Base-by-base conservation (phyloP, 2,329 filamentous ascomycete species). In the Fusarium tjaetaba region DNA sequence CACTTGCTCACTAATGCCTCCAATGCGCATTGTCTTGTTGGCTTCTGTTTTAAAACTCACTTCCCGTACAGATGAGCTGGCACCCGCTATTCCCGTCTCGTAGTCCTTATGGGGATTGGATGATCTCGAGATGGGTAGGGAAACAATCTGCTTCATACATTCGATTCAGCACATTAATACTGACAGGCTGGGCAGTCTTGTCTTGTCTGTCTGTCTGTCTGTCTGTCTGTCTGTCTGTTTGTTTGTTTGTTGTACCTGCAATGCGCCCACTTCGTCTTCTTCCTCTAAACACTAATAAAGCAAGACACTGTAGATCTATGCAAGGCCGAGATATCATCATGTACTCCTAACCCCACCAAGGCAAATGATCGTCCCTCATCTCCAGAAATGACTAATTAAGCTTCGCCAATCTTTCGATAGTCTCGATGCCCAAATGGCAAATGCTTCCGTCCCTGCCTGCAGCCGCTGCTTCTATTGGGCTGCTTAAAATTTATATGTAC, bases 341-440 rank as follows among this genome's bases (percentile, higher is more conserved):
- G 18, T 26, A 28, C 55, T 42, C 43, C 45, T 52, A 55, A 48
- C 65, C 65, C 59, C 22, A 14, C 43, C 39, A 46, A 61, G 53
- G 65, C 53, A 34, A 24, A 42, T 72, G 65, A 65, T 70, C 45
- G 24, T 49, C 56, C 42, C 43, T 51, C 26, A 57, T 59, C 28
- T 51, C 59, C 43, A 34, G 39, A 64, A 45, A 30, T 56, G 57
- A 41, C 58, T 62, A 61, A 58, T 52, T 62, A 51, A 58, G 48
- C 49, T 45, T 73, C 65, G 52, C 65, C 46, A 73, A 73, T 73
- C 60, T 66, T 66, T 53, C 41, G 36, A 61, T 73, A 70, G 70
- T 70, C 53, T 69, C 53, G 57, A 62, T 75, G 70, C 70, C 70
- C 70, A 59, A 66, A 70, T 72, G 70, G 70, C 70, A 72, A 72